These are phyloP conservation scores for Waltergamsia citrina DNA, from an alignment of 2,329 filamentous ascomycete genomes.

Conservation along the genomic window DNA sequence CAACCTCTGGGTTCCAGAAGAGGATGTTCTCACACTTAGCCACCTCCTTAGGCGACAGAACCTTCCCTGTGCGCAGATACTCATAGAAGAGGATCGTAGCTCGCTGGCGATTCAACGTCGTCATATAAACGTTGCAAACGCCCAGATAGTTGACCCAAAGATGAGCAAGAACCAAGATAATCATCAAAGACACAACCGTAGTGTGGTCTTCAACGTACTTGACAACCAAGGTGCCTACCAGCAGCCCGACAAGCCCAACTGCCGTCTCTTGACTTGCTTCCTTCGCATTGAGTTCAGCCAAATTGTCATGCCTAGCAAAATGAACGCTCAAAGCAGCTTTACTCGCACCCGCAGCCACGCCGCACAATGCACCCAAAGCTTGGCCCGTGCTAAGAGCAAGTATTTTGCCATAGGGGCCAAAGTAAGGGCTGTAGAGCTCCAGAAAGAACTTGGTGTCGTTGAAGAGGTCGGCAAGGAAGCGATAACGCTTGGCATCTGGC, in stretches of 20 bases:
- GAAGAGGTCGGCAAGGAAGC: constrained; percentile 78
- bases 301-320: constrained; percentile 78
- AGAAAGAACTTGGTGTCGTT: constrained; percentile 81
- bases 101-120: constrained; percentile 75
- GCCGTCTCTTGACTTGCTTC: constrained; percentile 94
- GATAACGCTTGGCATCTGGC: constrained; percentile 84
- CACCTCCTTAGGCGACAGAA: constrained; percentile 58
- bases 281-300: constrained; percentile 90
- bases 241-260: constrained; percentile 79
- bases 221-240: constrained; percentile 74
- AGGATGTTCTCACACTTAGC: constrained; percentile 57
- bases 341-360: constrained; percentile 79
- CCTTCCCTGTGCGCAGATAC: constrained; percentile 35
- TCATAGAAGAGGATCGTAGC: constrained; percentile 67
- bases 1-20: constrained; percentile 22
- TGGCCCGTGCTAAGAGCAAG: constrained; percentile 39
- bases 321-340: constrained; percentile 89
- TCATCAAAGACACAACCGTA: constrained; percentile 66
- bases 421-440: constrained; percentile 70
- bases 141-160: constrained; percentile 79
- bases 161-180: constrained; percentile 65
- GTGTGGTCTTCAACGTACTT: constrained; percentile 60
- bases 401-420: constrained; percentile 46
- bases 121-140: constrained; percentile 76
- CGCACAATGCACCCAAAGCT: constrained; percentile 58